Percentiles rank a stretch among this genome's conserved stretches.
Evolutionary conservation across 2,329 filamentous ascomycete genomes (phyloP).

Genomic region (Colletotrichum sp.): DNA sequence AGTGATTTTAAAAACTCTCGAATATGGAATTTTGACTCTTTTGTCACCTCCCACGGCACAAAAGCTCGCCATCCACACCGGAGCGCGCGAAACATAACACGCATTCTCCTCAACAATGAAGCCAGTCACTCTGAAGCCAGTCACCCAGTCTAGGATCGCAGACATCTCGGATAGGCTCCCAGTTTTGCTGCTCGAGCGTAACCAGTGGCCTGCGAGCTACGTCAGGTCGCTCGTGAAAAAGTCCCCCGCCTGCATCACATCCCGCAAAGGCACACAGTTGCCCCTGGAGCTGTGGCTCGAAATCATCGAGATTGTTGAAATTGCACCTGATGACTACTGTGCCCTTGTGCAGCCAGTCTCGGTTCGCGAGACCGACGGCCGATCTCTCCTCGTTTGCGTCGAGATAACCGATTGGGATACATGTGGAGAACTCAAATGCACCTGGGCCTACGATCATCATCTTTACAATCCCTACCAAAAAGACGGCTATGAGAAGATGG

Average conservation of each 20-base stretch:
- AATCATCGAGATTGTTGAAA: neutral
- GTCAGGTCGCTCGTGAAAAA: neutral
- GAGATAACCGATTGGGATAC: neutral
- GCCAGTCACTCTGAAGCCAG: neutral
- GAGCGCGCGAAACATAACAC: too few relatives aligned
- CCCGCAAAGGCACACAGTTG: rapidly evolving
- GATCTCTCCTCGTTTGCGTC: neutral
- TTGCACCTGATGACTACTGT: rapidly evolving
- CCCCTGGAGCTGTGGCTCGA: neutral
- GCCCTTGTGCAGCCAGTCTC: neutral
- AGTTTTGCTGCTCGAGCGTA: neutral
- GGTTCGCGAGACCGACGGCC: neutral
- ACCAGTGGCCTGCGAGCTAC: neutral
- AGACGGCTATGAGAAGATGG: neutral
- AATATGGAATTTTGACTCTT: too few relatives aligned
- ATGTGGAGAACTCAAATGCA: neutral
- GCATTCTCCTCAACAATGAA: too few relatives aligned
- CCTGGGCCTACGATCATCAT: neutral
- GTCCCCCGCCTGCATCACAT: neutral
- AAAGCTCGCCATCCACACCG: too few relatives aligned
- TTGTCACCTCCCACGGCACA: too few relatives aligned
- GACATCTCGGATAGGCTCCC: neutral
- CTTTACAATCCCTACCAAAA: neutral
- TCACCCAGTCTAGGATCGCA: neutral
- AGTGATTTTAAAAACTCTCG: too few relatives aligned